phyloP scores from a whole-genome alignment of 148 eudicot species.

The Rhododendron kiyosumense region DNA sequence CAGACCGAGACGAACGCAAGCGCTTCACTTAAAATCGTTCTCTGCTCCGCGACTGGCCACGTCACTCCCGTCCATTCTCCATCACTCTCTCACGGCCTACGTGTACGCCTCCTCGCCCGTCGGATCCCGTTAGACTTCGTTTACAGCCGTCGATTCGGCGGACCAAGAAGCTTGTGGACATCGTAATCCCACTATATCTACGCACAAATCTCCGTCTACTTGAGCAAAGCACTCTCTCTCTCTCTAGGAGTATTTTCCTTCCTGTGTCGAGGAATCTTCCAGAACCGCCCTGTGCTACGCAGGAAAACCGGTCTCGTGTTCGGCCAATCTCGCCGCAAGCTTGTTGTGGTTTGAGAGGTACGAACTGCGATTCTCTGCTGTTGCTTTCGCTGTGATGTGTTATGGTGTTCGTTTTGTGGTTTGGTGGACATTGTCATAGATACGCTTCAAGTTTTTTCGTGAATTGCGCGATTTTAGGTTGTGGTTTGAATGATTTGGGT shows the following conservation, averaged over 20 bases:
- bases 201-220: not conserved
- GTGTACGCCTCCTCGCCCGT: slow-evolving; percentile 5
- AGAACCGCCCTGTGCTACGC: not conserved
- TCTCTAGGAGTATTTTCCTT: not conserved
- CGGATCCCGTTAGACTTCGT: not conserved
- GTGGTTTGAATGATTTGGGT: not conserved
- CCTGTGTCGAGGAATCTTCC: not conserved
- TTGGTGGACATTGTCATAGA: not conserved
- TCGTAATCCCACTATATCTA: slow-evolving; percentile 1
- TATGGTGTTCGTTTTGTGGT: not conserved
- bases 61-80: slow-evolving; percentile 12
- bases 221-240: not conserved
- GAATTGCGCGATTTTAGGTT: no score
- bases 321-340: not conserved
- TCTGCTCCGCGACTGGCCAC: slow-evolving; percentile 11
- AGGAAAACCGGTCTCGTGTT: not conserved
- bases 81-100: not conserved
- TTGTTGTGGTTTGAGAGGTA: not conserved
- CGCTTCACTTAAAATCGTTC: not conserved
- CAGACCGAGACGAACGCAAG: slow-evolving; percentile 14
- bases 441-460: not conserved
- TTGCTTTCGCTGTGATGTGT: not conserved
- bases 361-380: not conserved
- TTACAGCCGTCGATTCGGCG: slow-evolving; percentile 5
- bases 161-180: slow-evolving; percentile 10